A percentile compares a stretch with the other conserved stretches of the same genome.
phyloP scores from a whole-genome alignment of 2,329 filamentous ascomycete genomes.

The Penicillium sp. region DNA sequence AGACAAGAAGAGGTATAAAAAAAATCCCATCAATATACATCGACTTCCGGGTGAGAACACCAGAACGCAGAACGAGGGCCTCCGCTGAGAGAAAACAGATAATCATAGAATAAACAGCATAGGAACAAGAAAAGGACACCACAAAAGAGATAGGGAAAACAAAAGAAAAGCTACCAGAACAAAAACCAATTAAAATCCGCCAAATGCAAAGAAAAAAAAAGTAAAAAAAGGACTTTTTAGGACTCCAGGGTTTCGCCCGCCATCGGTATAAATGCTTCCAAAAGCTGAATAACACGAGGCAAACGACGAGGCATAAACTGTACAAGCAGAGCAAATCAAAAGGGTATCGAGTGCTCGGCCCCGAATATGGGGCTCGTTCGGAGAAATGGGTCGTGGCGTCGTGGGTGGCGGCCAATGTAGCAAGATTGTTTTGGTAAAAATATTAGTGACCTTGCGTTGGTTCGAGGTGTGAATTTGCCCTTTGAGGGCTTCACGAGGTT shows the following conservation, averaged over 20 bases:
- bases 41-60: constrained; percentile 16
- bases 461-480: neutral
- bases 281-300: constrained; percentile 21
- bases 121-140: neutral
- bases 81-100: constrained; percentile 13
- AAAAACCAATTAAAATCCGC: constrained; percentile 19
- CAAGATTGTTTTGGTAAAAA: constrained; percentile 7
- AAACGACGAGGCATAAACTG: constrained; percentile 24
- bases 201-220: constrained; percentile 13
- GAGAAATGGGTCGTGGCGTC: constrained; percentile 18
- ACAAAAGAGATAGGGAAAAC: constrained; percentile 4
- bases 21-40: constrained; percentile 29
- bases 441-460: constrained; percentile 5
- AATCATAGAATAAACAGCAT: constrained; percentile 1
- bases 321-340: constrained; percentile 29
- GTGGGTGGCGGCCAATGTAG: constrained; percentile 9
- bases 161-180: constrained; percentile 4
- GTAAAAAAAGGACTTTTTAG: constrained; percentile 20
- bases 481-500: neutral
- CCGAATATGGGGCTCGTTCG: constrained; percentile 17
- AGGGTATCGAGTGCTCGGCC: constrained; percentile 30
- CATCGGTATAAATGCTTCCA: constrained; percentile 19
- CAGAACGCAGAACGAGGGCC: constrained; percentile 16
- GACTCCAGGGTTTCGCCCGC: constrained; percentile 29
- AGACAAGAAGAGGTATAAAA: constrained; percentile 23